These are phyloP conservation scores for Graphilbum sp. DNA, from an alignment of 2,329 filamentous ascomycete genomes.

Conservation along the genomic window DNA sequence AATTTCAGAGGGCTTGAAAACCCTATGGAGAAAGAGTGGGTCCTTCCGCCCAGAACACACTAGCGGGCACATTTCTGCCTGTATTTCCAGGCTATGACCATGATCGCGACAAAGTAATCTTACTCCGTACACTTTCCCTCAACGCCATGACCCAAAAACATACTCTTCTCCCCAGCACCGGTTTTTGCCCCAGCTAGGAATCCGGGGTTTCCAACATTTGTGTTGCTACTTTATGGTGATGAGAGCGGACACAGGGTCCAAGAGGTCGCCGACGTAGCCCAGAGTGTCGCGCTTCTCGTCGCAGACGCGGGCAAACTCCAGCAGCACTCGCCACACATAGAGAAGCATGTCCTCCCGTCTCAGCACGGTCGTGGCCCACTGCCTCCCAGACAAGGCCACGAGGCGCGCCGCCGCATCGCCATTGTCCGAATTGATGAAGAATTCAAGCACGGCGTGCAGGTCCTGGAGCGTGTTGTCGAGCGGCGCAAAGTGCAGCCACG, in stretches of 20 bases:
- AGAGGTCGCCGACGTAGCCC: conserved; percentile 27
- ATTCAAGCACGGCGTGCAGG: conserved; percentile 47
- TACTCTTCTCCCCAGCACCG: too few relatives aligned
- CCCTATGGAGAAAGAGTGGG: conserved; percentile 16
- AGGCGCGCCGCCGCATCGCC: conserved; percentile 39
- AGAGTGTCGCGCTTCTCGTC: conserved; percentile 26
- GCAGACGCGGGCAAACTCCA: conserved; percentile 38
- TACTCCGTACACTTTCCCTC: too few relatives aligned
- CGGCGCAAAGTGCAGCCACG: conserved; percentile 59
- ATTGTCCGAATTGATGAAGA: conserved; percentile 32
- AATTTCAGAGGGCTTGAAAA: conserved; percentile 26
- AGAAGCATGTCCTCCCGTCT: conserved; percentile 49
- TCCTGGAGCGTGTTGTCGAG: conserved; percentile 54
- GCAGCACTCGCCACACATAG: conserved; percentile 44
- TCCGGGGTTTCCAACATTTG: too few relatives aligned
- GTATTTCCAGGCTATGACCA: too few relatives aligned
- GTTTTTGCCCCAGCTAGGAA: too few relatives aligned
- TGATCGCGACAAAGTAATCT: too few relatives aligned
- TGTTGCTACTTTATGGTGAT: too few relatives aligned
- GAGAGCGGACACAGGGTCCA: too few relatives aligned
- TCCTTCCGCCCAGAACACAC: not conserved
- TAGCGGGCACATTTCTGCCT: too few relatives aligned
- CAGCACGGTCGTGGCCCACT: conserved; percentile 46
- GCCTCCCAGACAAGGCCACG: conserved; percentile 42
- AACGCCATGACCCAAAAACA: too few relatives aligned